These are phyloP conservation scores for Chaetothyriales sp. DNA, from an alignment of 2,329 filamentous ascomycete genomes.

Conservation along the genomic window DNA sequence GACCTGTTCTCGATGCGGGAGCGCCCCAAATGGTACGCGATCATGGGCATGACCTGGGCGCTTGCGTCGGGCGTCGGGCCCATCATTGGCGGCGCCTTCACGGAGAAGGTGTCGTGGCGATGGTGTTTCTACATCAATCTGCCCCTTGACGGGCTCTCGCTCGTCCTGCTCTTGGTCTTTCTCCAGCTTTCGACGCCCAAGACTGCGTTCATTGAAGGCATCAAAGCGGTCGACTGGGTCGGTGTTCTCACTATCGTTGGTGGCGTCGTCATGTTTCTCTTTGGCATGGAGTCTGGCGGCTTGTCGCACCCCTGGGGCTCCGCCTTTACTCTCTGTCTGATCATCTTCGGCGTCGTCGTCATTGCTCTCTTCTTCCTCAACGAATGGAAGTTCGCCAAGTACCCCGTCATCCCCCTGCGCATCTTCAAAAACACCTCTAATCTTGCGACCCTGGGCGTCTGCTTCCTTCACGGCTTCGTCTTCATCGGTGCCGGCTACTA, in stretches of 20 bases:
- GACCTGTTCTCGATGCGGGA: conserved; percentile 48
- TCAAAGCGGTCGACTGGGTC: conserved; percentile 48
- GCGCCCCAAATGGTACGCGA: conserved; percentile 46
- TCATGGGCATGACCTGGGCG: conserved; percentile 49
- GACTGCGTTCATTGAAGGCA: conserved; percentile 41
- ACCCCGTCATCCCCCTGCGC: conserved; percentile 49
- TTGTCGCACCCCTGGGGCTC: conserved; percentile 38
- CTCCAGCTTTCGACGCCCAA: conserved; percentile 46
- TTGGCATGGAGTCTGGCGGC: conserved; percentile 56
- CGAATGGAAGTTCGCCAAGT: conserved; percentile 45
- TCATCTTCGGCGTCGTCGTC: conserved; percentile 32
- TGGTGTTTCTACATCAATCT: conserved; percentile 45
- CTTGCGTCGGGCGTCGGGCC: conserved; percentile 46
- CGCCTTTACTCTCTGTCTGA: conserved; percentile 34
- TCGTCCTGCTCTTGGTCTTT: conserved; percentile 44
- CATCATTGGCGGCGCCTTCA: conserved; percentile 26
- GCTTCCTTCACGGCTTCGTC: conserved; percentile 59
- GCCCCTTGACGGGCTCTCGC: conserved; percentile 44
- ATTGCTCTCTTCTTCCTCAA: conserved; percentile 38
- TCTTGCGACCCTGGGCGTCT: conserved; percentile 47
- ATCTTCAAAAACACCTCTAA: conserved; percentile 18
- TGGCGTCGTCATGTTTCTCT: conserved; percentile 52
- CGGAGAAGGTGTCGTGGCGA: conserved; percentile 24
- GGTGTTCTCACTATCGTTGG: conserved; percentile 50
- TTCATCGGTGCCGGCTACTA: conserved; percentile 71